Conservation (phyloP, 2,329 filamentous ascomycete genomes). For the Aspergillus sclerotialis region DNA sequence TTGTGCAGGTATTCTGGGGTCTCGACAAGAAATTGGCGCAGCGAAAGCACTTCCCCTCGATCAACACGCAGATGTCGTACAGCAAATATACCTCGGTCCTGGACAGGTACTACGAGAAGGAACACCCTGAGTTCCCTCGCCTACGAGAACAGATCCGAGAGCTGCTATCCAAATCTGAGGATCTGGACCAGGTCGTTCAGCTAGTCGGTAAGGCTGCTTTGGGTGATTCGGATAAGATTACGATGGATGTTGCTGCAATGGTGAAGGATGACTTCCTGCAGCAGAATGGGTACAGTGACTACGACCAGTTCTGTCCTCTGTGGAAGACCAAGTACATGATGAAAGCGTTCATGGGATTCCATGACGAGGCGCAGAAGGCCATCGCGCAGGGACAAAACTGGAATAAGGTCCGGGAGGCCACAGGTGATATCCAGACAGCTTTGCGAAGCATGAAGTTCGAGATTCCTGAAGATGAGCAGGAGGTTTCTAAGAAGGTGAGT, state of each 20-base stretch:
- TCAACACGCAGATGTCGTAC: slow-evolving; percentile 93
- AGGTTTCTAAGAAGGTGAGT: slow-evolving; percentile 72
- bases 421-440: slow-evolving; percentile 74
- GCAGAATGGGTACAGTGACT: slow-evolving; percentile 98
- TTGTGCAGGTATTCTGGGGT: slow-evolving; percentile 99
- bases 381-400: slow-evolving; percentile 85
- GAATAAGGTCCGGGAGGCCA: slow-evolving; percentile 88
- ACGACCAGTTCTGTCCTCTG: slow-evolving; percentile 97
- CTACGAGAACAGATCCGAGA: slow-evolving; percentile 90
- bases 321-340: slow-evolving; percentile 99
- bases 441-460: slow-evolving; percentile 96
- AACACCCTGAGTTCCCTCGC: slow-evolving; percentile 88
- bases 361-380: slow-evolving; percentile 95
- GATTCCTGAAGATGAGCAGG: slow-evolving; percentile 75
- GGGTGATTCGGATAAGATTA: slow-evolving; percentile 97
- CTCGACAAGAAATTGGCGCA: slow-evolving; percentile 99
- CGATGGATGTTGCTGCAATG: slow-evolving; percentile 80
- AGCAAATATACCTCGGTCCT: slow-evolving; percentile 88
- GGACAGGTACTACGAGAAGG: slow-evolving; percentile 90
- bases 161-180: slow-evolving; percentile 88
- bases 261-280: slow-evolving; percentile 99
- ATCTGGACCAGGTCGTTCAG: slow-evolving; percentile 97
- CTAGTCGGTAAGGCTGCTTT: slow-evolving; percentile 95
- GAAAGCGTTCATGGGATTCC: slow-evolving; percentile 98
- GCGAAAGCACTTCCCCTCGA: slow-evolving; percentile 97